Percentiles rank a stretch among this genome's conserved stretches.
phyloP scores from a whole-genome alignment of 495 filamentous ascomycete species.

The Acidiella bohemica region DNA sequence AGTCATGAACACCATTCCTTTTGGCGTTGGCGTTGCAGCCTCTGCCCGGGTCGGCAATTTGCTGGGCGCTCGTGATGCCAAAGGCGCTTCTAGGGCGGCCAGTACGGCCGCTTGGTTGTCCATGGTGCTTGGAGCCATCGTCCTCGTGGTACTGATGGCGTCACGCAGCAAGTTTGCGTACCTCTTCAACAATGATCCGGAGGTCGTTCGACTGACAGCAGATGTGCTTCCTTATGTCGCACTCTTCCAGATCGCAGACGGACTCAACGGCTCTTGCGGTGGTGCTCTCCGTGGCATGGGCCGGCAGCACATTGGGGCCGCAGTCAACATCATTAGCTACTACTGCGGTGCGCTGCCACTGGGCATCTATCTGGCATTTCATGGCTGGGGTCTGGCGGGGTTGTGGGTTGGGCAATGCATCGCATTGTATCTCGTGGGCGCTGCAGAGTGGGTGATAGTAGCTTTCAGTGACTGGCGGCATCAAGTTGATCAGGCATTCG shows the following conservation, averaged over 20 bases:
- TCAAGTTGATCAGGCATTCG: constrained; percentile 64
- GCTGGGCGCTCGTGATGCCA: constrained; percentile 55
- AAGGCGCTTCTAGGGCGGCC: constrained; percentile 57
- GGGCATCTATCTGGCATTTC: constrained; percentile 77
- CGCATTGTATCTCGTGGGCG: constrained; percentile 71
- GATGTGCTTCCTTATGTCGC: constrained; percentile 81
- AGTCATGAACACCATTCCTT: constrained; percentile 85
- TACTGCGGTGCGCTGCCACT: constrained; percentile 73
- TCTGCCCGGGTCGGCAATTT: constrained; percentile 71
- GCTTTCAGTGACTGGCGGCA: constrained; percentile 63
- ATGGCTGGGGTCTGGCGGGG: constrained; percentile 75
- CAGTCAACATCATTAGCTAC: constrained; percentile 82
- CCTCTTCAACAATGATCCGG: constrained; percentile 69
- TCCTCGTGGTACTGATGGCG: constrained; percentile 59
- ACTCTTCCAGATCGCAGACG: constrained; percentile 90
- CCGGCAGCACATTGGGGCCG: constrained; percentile 73
- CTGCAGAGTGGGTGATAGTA: constrained; percentile 70
- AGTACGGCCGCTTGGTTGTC: constrained; percentile 68
- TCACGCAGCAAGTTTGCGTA: constrained; percentile 65
- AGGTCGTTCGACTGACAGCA: constrained; percentile 62
- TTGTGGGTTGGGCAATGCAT: constrained; percentile 87
- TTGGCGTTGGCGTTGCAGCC: constrained; percentile 76
- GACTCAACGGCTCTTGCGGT: constrained; percentile 60
- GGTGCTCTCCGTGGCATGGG: constrained; percentile 77
- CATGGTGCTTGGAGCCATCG: constrained; percentile 50